A percentile compares a stretch with the other conserved stretches of the same genome.
These are phyloP conservation scores for Hypoxylon sp. DNA, from an alignment of 2,329 filamentous ascomycete species.

Conservation along the genomic window DNA sequence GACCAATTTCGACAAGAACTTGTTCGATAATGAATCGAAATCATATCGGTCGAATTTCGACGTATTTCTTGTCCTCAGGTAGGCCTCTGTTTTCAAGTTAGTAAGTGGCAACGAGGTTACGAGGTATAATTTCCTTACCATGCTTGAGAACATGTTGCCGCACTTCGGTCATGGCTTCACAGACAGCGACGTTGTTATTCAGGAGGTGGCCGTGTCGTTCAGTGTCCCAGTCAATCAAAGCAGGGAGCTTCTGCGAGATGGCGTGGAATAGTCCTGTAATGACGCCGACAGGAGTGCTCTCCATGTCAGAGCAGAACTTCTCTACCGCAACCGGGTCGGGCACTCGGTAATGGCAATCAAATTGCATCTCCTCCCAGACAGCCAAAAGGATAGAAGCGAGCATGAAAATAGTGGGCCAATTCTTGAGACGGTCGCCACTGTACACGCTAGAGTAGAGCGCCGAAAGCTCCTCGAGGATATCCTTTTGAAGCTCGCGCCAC, in stretches of 20 bases:
- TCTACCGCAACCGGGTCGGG: conserved; percentile 86
- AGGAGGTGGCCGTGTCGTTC: conserved; percentile 90
- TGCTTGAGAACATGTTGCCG: conserved; percentile 92
- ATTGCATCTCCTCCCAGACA: conserved; percentile 99
- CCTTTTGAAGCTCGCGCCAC: conserved; percentile 98
- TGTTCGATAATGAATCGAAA: conserved; percentile 96
- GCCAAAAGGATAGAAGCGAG: conserved; percentile 91
- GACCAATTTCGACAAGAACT: conserved; percentile 96
- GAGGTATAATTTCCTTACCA: conserved; percentile 71
- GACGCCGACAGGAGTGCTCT: conserved; percentile 93
- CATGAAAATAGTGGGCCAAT: conserved; percentile 99
- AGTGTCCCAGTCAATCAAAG: conserved; percentile 95
- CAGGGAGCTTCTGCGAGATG: conserved; percentile 95
- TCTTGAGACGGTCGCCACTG: conserved; percentile 96
- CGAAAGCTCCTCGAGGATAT: conserved; percentile 94
- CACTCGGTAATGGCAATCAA: conserved; percentile 96
- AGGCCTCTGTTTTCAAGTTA: conserved; percentile 78
- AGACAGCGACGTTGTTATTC: conserved; percentile 91
- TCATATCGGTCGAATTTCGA: conserved; percentile 90
- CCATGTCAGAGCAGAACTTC: conserved; percentile 98
- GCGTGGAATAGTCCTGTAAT: conserved; percentile 97
- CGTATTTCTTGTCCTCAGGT: conserved; percentile 83
- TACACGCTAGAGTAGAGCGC: conserved; percentile 96
- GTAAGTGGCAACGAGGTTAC: conserved; percentile 42
- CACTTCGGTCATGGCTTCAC: conserved; percentile 96